Evolutionary conservation across 345 rosid species (phyloP), one percentile per base, ranked within the genome.

Genomic region (thale cress (Arabidopsis thaliana)): DNA sequence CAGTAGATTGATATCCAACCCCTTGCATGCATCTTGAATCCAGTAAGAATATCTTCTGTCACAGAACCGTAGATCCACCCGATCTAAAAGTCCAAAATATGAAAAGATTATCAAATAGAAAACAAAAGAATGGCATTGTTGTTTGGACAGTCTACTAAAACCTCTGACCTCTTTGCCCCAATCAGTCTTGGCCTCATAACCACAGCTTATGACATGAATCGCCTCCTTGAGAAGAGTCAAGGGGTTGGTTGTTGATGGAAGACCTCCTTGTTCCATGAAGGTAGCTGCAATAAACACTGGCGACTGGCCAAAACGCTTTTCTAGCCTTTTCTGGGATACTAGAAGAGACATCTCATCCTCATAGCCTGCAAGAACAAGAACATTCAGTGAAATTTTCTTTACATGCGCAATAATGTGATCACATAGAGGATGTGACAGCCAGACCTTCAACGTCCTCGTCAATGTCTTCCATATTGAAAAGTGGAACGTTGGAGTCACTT

Each of bases 31-130:
- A 95, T 92, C 85, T 92, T 95, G 76, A 95, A 95, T 36, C 99
- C 99, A 22, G 99, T 95, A 66, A 95, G 83, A 85, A 94, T 94
- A 83, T 91, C 98, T 87, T 94, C 98, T 11, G 98, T 94, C 69
- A 94, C 98, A 53, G 98, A 94, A 75, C 98, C 97, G 57, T 95
- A 95, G 66, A 95, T 95, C 97, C 97, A 95, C 73, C 99, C 99
- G 20, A 92, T 90, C 99, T 95, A 34, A 49, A 42, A 38, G 16
- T 5, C 4, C 5, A 59, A 56, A 59, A 69, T 32, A 59, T 37
- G 46, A 70, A 45, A n/a, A 58, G 2, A 16, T 76, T 67, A 40
- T 59, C 22, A 55, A 4, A 6, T 33, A 34, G 11, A 14, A 16
- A 40, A 48, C n/a, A 55, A n/a, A 24, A 12, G 6, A 52, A 16